Evolutionary conservation across 2,329 filamentous ascomycete species (phyloP), one percentile per base, ranked within the genome.

Genomic region (Nigrospora sphaerica): DNA sequence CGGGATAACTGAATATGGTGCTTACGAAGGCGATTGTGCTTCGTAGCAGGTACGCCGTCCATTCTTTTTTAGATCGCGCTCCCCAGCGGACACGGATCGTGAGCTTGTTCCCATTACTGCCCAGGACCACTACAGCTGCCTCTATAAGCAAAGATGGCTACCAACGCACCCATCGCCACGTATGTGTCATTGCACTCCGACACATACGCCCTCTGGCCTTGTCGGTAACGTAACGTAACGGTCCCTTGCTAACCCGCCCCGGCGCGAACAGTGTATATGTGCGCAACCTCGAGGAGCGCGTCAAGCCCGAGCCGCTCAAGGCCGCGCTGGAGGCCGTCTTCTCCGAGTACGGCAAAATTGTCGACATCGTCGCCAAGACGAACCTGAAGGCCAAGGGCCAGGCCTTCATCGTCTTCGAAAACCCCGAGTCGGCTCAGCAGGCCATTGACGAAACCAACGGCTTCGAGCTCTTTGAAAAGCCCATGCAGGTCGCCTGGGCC

Each of bases 301-400:
- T 95, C 67, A 95, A 95, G 65, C 75, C 88, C 48, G 85, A 90
- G 32, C 70, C 80, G 11, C 75, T 97, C 45, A 86, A 84, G 54
- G 78, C 85, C 54, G 79, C 87, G 0, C 76, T 98, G 14, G 71
- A 69, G 18, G 81, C 84, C 52, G 77, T 97, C 59, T 97, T 97
- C 70, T 83, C 83, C 52, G 88, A 95, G 66, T 96, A 93, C 67
- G 93, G 93, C 52, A 83, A 74, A 47, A 81, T 95, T 50, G 70
- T 95, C 56, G 90, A 95, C 52, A 80, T 95, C 44, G 79, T 95
- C 49, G 88, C 88, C 39, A 95, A 95, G 72, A 88, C 81, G 53
- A 96, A 95, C 65, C 68, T 97, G 31, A 91, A 88, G 64, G 88
- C 89, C 38, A 96, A 95, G 64, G 93, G 93, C 12, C 93, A 98